Percentiles rank a stretch among this genome's conserved stretches.
Evolutionary conservation across 176 grass and related monocot species (phyloP).

Genomic region (Zea luxurians): DNA sequence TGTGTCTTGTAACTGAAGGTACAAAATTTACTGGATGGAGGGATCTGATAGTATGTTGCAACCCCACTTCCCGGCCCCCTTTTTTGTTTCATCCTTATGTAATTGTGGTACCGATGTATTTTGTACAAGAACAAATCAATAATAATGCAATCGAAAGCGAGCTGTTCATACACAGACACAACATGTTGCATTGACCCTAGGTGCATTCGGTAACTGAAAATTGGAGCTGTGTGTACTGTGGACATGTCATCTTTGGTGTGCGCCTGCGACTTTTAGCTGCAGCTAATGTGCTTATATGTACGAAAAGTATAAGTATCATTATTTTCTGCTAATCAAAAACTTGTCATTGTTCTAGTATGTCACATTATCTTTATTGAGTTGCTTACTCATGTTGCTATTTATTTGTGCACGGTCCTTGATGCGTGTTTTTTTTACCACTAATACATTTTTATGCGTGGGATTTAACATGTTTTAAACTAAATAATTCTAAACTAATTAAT

Average conservation of each 20-base stretch:
- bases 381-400: no score
- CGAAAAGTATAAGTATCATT: no score
- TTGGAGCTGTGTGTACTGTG: neutral
- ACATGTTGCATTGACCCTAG: neutral
- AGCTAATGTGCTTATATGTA: no score
- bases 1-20: conserved; percentile 8
- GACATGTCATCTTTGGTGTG: neutral
- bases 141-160: conserved; percentile 26
- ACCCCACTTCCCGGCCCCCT: no score
- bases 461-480: neutral
- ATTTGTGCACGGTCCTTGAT: no score
- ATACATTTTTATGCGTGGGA: neutral
- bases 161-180: neutral
- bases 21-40: conserved; percentile 19
- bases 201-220: neutral
- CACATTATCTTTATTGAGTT: no score
- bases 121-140: conserved; percentile 23
- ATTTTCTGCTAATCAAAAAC: no score
- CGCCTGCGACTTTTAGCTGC: neutral
- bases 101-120: conserved; percentile 26
- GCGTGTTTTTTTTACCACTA: neutral
- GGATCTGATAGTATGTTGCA: neutral
- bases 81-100: conserved; percentile 17
- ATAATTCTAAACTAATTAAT: neutral
- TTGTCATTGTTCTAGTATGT: no score